phyloP scores from a whole-genome alignment of 495 filamentous ascomycete genomes.

The Podospora pseudocomata region DNA sequence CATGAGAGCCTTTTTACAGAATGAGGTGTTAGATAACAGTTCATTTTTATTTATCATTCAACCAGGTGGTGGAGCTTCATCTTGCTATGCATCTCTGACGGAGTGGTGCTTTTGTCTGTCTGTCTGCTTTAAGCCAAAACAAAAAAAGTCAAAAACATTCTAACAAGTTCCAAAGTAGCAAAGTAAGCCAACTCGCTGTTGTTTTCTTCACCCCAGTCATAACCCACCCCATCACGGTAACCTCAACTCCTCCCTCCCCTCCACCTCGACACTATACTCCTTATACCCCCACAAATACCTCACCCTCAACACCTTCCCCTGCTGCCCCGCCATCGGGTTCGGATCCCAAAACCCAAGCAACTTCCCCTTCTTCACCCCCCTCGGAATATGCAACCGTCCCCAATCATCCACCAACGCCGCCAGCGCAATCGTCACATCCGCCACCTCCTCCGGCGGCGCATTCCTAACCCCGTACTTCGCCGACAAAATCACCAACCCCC shows the following conservation, averaged over 20 bases:
- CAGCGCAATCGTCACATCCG: conserved; percentile 34
- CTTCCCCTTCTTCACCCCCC: conserved; percentile 40
- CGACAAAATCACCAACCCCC: conserved; percentile 32
- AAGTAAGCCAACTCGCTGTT: not conserved
- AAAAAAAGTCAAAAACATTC: not conserved
- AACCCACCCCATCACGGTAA: conserved; percentile 25
- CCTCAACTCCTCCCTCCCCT: conserved; percentile 43
- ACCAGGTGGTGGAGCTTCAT: not conserved
- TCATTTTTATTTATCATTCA: no score
- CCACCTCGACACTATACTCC: conserved; percentile 45
- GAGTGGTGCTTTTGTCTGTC: not conserved
- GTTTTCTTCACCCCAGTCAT: not conserved
- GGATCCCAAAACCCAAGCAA: conserved; percentile 58
- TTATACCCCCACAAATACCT: conserved; percentile 51
- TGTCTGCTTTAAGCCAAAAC: not conserved
- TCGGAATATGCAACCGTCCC: conserved; percentile 20
- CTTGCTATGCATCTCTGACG: not conserved
- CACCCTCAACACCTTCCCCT: conserved; percentile 50
- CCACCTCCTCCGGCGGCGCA: conserved; percentile 32
- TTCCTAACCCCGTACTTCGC: conserved; percentile 34
- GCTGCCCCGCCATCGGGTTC: conserved; percentile 50
- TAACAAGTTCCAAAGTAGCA: not conserved
- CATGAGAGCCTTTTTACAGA: no score
- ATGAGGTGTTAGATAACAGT: no score
- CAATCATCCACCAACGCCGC: conserved; percentile 29